Evolutionary conservation across 2,329 filamentous ascomycete species (phyloP), one percentile per base, ranked within the genome.

Genomic region (Atkinsonella texensis): DNA sequence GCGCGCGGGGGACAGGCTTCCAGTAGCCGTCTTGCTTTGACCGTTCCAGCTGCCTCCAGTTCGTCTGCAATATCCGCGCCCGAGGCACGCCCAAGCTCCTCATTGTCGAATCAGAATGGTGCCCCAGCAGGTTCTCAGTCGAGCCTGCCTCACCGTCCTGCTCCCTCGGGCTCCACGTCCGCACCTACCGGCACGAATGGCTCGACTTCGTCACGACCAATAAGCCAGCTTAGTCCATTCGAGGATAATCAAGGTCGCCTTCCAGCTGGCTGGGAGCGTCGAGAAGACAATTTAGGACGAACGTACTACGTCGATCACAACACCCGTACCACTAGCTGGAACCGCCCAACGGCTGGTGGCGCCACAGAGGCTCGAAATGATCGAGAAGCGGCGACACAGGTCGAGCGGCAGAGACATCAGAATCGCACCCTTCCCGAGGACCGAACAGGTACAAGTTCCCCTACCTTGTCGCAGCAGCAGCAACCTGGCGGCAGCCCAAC

Each of bases 271-370:
- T 98, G 93, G 91, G 93, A 98, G 71, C 83, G 93, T 52, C 82
- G 93, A 52, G 91, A 97, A 68, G 93, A 98, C 66, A 93, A 96
- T 60, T 70, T 97, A 43, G 91, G 93, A 49, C 81, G 93, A 62
- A 97, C 91, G 20, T 98, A 98, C 66, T 98, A 97, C 65, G 93
- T 98, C 49, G 93, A 98, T 63, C 93, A 97, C 67, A 97, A 97
- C 67, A 95, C 90, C 7, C 79, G 93, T 61, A 91, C 93, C 51
- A 98, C 93, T 1, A 97, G 91, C 60, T 98, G 93, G 93, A 91
- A 87, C 60, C 78, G 93, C 54, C 93, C 93, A 8, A 86, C 88
- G 40, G 83, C 83, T 54, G 85, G 84, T 61, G 90, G 84, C 54
- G 83, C 85, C 45, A 82, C 81, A 47, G 84, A 90, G 55, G 60